phyloP scores from a whole-genome alignment of 2,329 filamentous ascomycete genomes.

The Blastomyces percursus region DNA sequence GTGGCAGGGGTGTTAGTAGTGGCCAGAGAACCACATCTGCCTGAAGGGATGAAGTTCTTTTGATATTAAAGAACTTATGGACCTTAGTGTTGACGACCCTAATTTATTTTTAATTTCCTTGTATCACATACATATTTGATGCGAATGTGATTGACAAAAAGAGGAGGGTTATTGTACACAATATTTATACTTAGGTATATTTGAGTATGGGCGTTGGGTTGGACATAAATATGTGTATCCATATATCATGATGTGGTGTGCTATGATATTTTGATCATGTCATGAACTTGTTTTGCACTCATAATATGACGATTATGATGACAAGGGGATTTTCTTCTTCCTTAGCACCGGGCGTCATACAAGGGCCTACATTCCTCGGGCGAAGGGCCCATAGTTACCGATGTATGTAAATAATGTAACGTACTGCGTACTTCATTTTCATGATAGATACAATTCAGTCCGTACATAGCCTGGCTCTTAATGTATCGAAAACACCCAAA shows the following conservation, averaged over 20 bases:
- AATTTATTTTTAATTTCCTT: background rate
- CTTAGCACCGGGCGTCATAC: background rate
- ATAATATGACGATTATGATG: background rate
- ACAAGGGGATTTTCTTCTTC: background rate
- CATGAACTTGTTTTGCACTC: background rate
- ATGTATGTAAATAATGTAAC: background rate
- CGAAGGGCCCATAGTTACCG: background rate
- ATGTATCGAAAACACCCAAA: no score
- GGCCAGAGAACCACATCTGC: slow-evolving; percentile 3
- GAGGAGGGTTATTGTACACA: background rate
- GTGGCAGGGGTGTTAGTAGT: slow-evolving; percentile 10
- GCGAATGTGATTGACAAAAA: background rate
- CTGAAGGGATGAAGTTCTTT: background rate
- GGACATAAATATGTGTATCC: background rate
- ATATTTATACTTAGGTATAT: background rate
- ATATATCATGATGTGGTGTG: background rate
- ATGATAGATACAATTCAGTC: background rate
- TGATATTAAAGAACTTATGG: background rate
- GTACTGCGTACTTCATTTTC: background rate
- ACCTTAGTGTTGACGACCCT: background rate
- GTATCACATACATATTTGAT: background rate
- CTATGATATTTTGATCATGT: background rate
- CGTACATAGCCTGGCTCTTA: background rate
- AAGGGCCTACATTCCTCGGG: background rate
- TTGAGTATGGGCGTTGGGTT: background rate